Evolutionary conservation across 331 rosid genomes (phyloP), one percentile per base, ranked within the genome.

Genomic region (Quercus tomentella): DNA sequence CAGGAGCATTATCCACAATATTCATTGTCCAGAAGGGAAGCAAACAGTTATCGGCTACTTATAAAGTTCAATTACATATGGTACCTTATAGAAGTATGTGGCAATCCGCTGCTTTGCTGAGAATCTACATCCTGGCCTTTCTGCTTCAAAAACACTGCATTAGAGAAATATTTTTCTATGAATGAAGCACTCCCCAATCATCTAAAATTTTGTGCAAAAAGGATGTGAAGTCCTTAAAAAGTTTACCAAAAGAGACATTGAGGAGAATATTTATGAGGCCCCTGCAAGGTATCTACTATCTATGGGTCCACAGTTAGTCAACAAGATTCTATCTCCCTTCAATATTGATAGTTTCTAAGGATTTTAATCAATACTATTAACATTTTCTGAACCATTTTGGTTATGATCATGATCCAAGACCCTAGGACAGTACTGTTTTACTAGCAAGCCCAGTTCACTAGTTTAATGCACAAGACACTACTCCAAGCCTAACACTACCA

Each of bases 121-220:
- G 84, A 93, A 95, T 73, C 75, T 91, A 76, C 91, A 88, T 78
- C 99, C 99, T 22, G 98, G 97, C 51, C 98, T 86, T 91, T 93
- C 91, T 76, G 96, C 98, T 83, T 95, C 99, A 67, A 95, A 95
- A 37, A 95, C 99, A 79, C 99, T 95, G 94, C 93, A 87, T 74
- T 74, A 49, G 76, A 83, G 51, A 56, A 26, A 6, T 25, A 54
- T 63, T 77, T 52, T 75, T 72, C 43, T 61, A 72, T 73, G 17
- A 81, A 33, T 77, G 61, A 70, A 60, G n/a, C 57, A 65, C 71
- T 45, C 30, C 25, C 55, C 28, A 77, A 74, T 75, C 74, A 51
- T 18, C 35, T 77, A 31, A 81, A 80, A 16, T 51, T 72, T 61
- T 69, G 63, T 6, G 14, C 58, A 71, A 26, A 33, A 49, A 3